These are phyloP conservation scores for Trichoderma semiorbis DNA, from an alignment of 2,329 filamentous ascomycete species.

Conservation along the genomic window DNA sequence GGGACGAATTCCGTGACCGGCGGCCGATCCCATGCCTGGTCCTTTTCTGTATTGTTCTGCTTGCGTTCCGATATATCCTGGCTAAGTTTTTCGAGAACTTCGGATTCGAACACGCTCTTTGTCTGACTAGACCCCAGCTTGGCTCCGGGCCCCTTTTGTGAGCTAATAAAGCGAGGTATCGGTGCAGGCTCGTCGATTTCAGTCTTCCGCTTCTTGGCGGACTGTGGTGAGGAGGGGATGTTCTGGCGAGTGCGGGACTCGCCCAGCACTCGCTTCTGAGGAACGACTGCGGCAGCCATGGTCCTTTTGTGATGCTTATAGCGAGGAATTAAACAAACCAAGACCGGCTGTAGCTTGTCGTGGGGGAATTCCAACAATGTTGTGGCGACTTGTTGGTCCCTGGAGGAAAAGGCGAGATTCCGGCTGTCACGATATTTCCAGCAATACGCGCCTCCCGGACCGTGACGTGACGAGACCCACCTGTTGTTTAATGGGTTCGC, in stretches of 20 bases:
- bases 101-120: slow-evolving; percentile 90
- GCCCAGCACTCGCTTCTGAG: slow-evolving; percentile 70
- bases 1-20: slow-evolving; percentile 52
- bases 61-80: slow-evolving; percentile 87
- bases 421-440: slow-evolving; percentile 12
- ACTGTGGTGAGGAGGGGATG: slow-evolving; percentile 51
- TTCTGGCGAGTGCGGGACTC: slow-evolving; percentile 65
- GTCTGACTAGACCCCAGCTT: slow-evolving; percentile 68
- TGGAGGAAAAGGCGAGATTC: background rate
- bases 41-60: slow-evolving; percentile 83
- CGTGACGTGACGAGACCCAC: slow-evolving; percentile 39
- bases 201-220: slow-evolving; percentile 80
- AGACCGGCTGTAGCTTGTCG: slow-evolving; percentile 6
- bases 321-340: background rate
- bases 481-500: slow-evolving; percentile 23
- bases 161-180: slow-evolving; percentile 56
- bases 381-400: background rate
- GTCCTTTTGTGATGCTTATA: background rate
- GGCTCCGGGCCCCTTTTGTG: slow-evolving; percentile 59
- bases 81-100: slow-evolving; percentile 92
- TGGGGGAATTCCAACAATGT: background rate
- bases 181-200: slow-evolving; percentile 59
- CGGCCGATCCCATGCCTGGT: slow-evolving; percentile 81
- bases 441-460: slow-evolving; percentile 30
- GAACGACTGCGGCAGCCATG: slow-evolving; percentile 52